Percentiles rank a stretch among this genome's conserved stretches.
Conservation (phyloP, 2,329 filamentous ascomycete species). For the Xylariales sp. region DNA sequence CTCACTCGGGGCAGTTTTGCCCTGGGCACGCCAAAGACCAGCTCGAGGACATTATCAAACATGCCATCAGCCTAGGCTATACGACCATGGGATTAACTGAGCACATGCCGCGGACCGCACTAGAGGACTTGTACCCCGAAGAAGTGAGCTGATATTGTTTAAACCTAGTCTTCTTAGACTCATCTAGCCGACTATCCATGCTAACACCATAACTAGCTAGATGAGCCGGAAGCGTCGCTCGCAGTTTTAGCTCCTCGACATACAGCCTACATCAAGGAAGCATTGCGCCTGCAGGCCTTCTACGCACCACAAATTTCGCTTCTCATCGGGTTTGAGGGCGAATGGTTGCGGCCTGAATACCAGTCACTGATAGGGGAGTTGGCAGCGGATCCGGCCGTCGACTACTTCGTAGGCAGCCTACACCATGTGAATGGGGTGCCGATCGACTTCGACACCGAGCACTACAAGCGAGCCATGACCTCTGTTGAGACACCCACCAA, state of each 20-base stretch:
- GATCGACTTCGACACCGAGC: conserved; percentile 83
- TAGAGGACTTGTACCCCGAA: conserved; percentile 88
- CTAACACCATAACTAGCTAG: conserved; percentile 55
- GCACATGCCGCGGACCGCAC: conserved; percentile 86
- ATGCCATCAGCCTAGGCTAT: conserved; percentile 82
- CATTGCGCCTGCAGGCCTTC: conserved; percentile 74
- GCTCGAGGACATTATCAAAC: conserved; percentile 84
- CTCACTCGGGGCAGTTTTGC: conserved; percentile 98
- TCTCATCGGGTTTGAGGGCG: conserved; percentile 90
- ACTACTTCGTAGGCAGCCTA: conserved; percentile 93
- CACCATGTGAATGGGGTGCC: conserved; percentile 90
- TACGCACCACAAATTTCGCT: conserved; percentile 80
- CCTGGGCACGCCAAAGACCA: conserved; percentile 85
- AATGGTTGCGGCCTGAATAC: conserved; percentile 84
- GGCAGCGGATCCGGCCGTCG: conserved; percentile 71
- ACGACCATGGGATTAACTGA: conserved; percentile 89
- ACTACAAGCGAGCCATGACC: conserved; percentile 73
- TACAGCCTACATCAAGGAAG: conserved; percentile 79
- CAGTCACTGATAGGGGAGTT: conserved; percentile 67
- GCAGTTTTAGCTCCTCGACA: conserved; percentile 66
- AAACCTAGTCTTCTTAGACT: too few species aligned
- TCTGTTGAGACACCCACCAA: conserved; percentile 42
- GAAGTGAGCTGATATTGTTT: conserved; percentile 65
- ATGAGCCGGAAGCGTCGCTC: conserved; percentile 61
- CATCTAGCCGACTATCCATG: background rate